Percentiles rank a stretch among this genome's conserved stretches.
These are phyloP conservation scores for Micromonas commoda DNA, from an alignment of 139 green algal genomes.

Conservation along the genomic window DNA sequence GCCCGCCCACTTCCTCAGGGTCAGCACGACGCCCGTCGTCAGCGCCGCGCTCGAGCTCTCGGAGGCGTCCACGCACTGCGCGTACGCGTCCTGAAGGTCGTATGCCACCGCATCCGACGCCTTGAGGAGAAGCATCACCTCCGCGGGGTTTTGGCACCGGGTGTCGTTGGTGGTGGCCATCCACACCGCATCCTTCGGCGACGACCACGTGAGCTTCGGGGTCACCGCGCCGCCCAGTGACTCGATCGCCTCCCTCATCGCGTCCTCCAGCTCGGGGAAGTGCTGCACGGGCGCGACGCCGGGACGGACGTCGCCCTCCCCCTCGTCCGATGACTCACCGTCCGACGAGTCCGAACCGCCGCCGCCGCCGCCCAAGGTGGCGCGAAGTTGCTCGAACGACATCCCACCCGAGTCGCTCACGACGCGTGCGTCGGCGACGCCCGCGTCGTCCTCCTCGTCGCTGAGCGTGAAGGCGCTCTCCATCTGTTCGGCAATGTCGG, in stretches of 20 bases:
- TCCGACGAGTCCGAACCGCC: slow-evolving; percentile 6
- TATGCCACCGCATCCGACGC: slow-evolving; percentile 75
- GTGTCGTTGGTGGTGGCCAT: slow-evolving; percentile 49
- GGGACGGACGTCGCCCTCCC: slow-evolving; percentile 20
- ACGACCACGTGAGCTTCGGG: slow-evolving; percentile 90
- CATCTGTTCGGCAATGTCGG: neutral
- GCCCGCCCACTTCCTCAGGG: slow-evolving; percentile 66
- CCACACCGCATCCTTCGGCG: slow-evolving; percentile 81
- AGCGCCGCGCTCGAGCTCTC: neutral
- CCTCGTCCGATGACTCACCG: neutral
- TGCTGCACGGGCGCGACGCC: neutral
- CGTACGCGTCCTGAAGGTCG: slow-evolving; percentile 59
- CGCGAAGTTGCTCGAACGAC: neutral
- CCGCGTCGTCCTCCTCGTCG: slow-evolving; percentile 21
- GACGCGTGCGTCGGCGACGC: neutral
- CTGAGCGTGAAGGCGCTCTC: neutral
- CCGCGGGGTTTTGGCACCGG: slow-evolving; percentile 56
- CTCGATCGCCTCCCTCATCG: slow-evolving; percentile 51
- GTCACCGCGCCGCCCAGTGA: slow-evolving; percentile 62
- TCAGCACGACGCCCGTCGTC: slow-evolving; percentile 40
- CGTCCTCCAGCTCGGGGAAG: slow-evolving; percentile 39
- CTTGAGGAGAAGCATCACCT: slow-evolving; percentile 85
- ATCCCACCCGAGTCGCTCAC: neutral
- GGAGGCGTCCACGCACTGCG: neutral
- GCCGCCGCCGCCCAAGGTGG: neutral